Conservation (phyloP, 257 asterid genomes). For the Asclepias syriaca region DNA sequence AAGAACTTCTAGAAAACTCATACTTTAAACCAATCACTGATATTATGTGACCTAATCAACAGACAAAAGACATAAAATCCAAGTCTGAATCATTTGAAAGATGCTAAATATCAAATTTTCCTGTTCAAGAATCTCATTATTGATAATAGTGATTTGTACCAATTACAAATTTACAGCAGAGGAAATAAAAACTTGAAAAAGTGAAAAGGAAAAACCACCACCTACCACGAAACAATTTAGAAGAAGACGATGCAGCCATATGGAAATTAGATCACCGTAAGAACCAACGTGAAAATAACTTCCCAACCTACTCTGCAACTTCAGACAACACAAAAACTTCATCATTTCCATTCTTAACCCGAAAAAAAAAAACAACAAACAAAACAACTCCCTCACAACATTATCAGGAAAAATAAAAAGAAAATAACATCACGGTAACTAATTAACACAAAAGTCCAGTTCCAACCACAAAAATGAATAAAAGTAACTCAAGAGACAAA, state of each 20-base stretch:
- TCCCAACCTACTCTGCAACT: slow-evolving; percentile 1
- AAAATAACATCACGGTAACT: neutral
- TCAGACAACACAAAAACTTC: neutral
- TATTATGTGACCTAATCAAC: neutral
- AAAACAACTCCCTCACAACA: neutral
- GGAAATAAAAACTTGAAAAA: neutral
- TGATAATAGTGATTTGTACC: neutral
- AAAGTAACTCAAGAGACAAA: neutral
- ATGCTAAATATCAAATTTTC: neutral
- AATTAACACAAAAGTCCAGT: neutral
- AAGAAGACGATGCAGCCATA: slow-evolving; percentile 19
- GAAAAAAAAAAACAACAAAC: neutral
- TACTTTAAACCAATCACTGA: neutral
- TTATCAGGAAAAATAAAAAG: neutral
- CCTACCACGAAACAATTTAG: slow-evolving; percentile 21
- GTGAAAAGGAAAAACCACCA: slow-evolving; percentile 1
- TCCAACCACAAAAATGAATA: neutral
- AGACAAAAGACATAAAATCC: neutral
- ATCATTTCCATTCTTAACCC: neutral
- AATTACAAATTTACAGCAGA: neutral
- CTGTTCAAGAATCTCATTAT: neutral
- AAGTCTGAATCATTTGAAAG: neutral
- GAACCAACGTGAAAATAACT: neutral
- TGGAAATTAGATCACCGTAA: neutral
- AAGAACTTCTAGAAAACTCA: neutral